Percentiles rank a stretch among this genome's conserved stretches.
Conservation (phyloP, 192 early-diverging fungal genomes). For the Kappamyces sp. region DNA sequence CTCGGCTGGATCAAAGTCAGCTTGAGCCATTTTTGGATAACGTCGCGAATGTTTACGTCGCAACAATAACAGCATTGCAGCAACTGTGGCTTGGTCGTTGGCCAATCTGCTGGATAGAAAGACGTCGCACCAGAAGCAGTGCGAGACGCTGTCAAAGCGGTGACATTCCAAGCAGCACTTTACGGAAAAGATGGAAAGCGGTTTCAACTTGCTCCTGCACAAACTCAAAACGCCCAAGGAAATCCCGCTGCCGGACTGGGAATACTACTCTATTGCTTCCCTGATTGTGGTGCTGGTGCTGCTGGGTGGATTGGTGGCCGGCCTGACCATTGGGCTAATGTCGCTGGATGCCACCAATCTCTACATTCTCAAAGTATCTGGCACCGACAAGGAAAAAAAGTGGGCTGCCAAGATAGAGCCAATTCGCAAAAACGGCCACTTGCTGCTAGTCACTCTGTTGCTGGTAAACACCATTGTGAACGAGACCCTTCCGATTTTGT, state of each 20-base stretch:
- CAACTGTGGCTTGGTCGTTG: no score
- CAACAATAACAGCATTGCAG: no score
- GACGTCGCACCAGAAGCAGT: no score
- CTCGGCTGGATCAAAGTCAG: no score
- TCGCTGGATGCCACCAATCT: slow-evolving; percentile 68
- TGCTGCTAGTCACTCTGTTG: slow-evolving; percentile 89
- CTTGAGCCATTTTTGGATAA: no score
- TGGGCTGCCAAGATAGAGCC: slow-evolving; percentile 81
- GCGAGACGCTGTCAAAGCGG: no score
- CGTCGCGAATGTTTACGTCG: no score
- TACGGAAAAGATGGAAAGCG: no score
- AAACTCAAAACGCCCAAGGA: neutral
- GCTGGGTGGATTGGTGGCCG: slow-evolving; percentile 74
- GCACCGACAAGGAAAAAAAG: slow-evolving; percentile 54
- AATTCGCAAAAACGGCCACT: slow-evolving; percentile 82
- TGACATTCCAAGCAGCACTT: no score
- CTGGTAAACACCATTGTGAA: slow-evolving; percentile 93
- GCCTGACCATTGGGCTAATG: slow-evolving; percentile 53
- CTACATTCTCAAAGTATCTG: slow-evolving; percentile 72
- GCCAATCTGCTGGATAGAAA: no score
- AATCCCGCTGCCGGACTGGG: slow-evolving; percentile 15
- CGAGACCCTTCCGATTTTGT: slow-evolving; percentile 60
- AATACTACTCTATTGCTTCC: slow-evolving; percentile 12
- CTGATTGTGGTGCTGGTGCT: slow-evolving; percentile 61
- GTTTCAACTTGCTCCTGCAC: no score